Conservation (phyloP, 2,329 filamentous ascomycete species). For the Aspergillus japonicus region DNA sequence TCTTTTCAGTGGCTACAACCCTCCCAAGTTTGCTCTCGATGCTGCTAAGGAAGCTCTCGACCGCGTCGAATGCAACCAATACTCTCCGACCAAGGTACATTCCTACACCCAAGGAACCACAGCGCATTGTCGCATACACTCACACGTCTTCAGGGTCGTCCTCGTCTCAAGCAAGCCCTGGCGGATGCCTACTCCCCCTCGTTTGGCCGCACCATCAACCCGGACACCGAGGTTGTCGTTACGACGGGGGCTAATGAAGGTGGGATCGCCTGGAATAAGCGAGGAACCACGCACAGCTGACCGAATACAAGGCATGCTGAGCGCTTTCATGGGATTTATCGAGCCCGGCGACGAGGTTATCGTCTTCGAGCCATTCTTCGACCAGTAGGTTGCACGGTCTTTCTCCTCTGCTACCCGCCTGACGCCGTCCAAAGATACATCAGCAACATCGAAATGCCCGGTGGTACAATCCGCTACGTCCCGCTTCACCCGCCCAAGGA, state of each 20-base stretch:
- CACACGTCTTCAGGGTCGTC: conserved; percentile 62
- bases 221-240: conserved; percentile 90
- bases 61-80: conserved; percentile 95
- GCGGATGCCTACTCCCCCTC: conserved; percentile 87
- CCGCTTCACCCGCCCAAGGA: conserved; percentile 86
- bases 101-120: neutral
- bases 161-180: conserved; percentile 87
- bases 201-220: conserved; percentile 78
- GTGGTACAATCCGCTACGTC: conserved; percentile 91
- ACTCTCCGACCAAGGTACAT: conserved; percentile 79
- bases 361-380: conserved; percentile 97
- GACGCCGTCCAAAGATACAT: conserved; percentile 63
- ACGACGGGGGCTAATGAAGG: conserved; percentile 67
- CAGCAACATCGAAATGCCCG: conserved; percentile 97
- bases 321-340: conserved; percentile 96
- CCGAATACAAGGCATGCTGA: conserved; percentile 72
- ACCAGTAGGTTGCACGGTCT: conserved; percentile 63
- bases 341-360: conserved; percentile 95
- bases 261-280: conserved; percentile 15
- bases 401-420: neutral
- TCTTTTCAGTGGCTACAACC: conserved; percentile 72
- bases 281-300: neutral
- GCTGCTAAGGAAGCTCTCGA: conserved; percentile 89
- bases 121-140: neutral
- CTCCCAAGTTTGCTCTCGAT: conserved; percentile 83